Evolutionary conservation across 768 basidiomycete species (phyloP).

Genomic region (Pleurotus platypus): DNA sequence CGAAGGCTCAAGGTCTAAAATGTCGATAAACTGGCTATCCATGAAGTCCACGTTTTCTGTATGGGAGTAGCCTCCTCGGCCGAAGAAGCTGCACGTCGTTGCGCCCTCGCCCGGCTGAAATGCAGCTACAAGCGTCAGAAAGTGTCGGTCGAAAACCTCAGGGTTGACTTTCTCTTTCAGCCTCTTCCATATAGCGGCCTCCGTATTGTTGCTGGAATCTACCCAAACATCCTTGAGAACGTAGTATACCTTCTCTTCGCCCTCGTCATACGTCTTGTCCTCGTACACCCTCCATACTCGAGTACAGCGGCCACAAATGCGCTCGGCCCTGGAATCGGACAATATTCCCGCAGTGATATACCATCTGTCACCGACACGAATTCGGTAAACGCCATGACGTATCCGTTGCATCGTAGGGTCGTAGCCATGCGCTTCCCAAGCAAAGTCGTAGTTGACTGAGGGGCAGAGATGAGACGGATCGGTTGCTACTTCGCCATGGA

Average conservation of each 20-base stretch:
- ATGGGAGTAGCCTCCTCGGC: no score
- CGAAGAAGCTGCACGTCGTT: background rate
- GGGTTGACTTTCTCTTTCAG: background rate
- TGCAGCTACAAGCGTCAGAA: background rate
- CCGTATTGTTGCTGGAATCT: background rate
- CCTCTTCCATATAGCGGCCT: background rate
- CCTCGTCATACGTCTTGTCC: background rate
- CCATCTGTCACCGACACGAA: conserved; percentile 2
- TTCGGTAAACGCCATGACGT: conserved; percentile 3
- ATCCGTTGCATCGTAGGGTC: conserved; percentile 10
- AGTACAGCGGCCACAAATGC: conserved; percentile 7
- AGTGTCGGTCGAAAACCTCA: background rate
- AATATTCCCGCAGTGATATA: conserved; percentile 1
- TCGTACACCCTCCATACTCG: conserved; percentile 10
- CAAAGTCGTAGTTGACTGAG: background rate
- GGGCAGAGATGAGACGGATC: no score
- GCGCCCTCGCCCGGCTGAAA: background rate
- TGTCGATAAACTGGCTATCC: background rate
- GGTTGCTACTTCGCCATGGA: no score
- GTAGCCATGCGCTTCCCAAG: conserved; percentile 9
- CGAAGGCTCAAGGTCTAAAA: background rate
- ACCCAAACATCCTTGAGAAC: background rate
- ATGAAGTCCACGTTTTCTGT: background rate
- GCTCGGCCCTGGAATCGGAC: conserved; percentile 1
- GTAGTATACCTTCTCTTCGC: background rate